Evolutionary conservation across 495 filamentous ascomycete genomes (phyloP).

Genomic region (Tuber umbilicatum): DNA sequence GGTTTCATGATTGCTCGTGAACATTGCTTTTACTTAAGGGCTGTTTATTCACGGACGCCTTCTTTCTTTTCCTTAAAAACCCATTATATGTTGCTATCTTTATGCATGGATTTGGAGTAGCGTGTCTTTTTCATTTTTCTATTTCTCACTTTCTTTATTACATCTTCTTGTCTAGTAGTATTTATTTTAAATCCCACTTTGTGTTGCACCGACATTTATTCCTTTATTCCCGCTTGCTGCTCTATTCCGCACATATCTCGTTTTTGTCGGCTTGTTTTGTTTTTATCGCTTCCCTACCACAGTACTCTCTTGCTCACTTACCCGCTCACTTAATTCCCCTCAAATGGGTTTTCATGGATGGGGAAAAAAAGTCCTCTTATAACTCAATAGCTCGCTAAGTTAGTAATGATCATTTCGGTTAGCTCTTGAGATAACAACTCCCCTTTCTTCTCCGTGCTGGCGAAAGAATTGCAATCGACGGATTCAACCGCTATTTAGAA

Average conservation of each 20-base stretch:
- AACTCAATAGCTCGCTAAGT: background rate
- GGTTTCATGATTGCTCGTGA: background rate
- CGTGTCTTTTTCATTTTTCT: constrained; percentile 32
- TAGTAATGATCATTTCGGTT: background rate
- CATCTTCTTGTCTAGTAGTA: background rate
- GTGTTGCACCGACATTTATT: background rate
- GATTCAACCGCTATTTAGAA: background rate
- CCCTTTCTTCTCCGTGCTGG: background rate
- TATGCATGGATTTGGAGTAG: constrained; percentile 42
- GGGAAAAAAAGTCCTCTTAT: background rate
- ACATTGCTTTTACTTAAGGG: constrained; percentile 6
- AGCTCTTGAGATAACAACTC: background rate
- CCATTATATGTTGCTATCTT: constrained; percentile 35
- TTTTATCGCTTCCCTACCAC: background rate
- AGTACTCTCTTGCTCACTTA: background rate
- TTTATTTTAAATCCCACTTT: background rate
- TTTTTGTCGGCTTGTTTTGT: background rate
- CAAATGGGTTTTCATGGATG: background rate
- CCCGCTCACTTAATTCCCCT: background rate
- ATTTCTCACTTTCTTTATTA: background rate
- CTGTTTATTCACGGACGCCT: constrained; percentile 10
- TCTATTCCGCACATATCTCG: background rate
- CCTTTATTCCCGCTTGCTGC: background rate
- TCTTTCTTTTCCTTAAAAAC: constrained; percentile 17
- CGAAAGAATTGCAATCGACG: background rate